phyloP scores from a whole-genome alignment of 1,284 basidiomycete genomes.

The Cryptococcus neoformans region DNA sequence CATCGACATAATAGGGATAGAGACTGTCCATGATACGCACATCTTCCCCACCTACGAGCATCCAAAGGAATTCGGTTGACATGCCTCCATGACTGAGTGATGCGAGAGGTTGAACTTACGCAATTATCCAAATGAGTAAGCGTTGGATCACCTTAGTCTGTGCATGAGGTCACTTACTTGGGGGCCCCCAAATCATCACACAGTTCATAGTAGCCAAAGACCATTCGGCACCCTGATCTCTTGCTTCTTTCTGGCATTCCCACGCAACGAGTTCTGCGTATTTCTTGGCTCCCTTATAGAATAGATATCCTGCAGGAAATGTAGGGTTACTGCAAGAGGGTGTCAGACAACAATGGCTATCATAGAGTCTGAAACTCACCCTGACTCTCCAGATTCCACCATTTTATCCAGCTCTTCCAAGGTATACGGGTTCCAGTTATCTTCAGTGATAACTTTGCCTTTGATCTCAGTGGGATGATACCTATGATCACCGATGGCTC shows the following conservation, averaged over 20 bases:
- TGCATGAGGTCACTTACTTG: no score
- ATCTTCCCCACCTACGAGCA: slow-evolving; percentile 18
- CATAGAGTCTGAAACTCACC: slow-evolving; percentile 7
- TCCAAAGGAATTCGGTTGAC: slow-evolving; percentile 22
- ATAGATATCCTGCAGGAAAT: slow-evolving; percentile 13
- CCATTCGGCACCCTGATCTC: slow-evolving; percentile 13
- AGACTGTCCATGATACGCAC: slow-evolving; percentile 9
- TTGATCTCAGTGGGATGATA: slow-evolving; percentile 17
- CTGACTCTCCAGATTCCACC: slow-evolving; percentile 8
- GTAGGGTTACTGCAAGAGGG: slow-evolving; percentile 2
- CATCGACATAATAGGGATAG: slow-evolving; percentile 24
- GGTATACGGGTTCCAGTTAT: slow-evolving; percentile 41
- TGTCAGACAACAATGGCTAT: background rate
- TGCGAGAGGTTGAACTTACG: slow-evolving; percentile 18
- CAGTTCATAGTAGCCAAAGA: slow-evolving; percentile 24
- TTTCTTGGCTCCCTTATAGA: background rate
- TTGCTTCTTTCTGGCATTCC: slow-evolving; percentile 18
- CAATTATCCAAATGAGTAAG: background rate
- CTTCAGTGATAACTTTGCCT: slow-evolving; percentile 24
- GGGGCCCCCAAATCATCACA: slow-evolving; percentile 19
- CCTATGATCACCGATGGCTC: slow-evolving; percentile 20
- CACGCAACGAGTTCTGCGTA: slow-evolving; percentile 33
- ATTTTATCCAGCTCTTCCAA: slow-evolving; percentile 23
- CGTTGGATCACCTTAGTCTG: background rate
- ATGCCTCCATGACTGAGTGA: slow-evolving; percentile 23